Evolutionary conservation across 768 basidiomycete species (phyloP).

Genomic region (Punctularia strigosozonata): DNA sequence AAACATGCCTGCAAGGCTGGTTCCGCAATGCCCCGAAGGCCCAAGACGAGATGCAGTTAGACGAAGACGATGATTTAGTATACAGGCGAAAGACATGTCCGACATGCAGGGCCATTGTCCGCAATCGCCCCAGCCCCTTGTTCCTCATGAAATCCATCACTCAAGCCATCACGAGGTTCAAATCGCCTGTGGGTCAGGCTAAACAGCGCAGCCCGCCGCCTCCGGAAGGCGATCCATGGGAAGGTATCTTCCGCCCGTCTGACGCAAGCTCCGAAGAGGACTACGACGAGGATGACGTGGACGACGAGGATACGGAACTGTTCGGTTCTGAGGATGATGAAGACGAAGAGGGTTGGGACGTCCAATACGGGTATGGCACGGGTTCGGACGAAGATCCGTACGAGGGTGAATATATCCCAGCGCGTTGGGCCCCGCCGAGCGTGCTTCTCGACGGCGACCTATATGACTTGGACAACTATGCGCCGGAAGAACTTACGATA

Average conservation of each 20-base stretch:
- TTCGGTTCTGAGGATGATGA: constrained; percentile 7
- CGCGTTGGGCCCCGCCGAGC: constrained; percentile 50
- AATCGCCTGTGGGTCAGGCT: constrained; percentile 13
- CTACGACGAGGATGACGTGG: constrained; percentile 15
- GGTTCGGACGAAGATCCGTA: constrained; percentile 24
- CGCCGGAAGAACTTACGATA: constrained; percentile 25
- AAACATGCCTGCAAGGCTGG: constrained; percentile 65
- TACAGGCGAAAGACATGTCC: constrained; percentile 62
- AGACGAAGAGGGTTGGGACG: constrained; percentile 13
- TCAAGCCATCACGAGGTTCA: constrained; percentile 34
- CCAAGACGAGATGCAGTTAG: constrained; percentile 33
- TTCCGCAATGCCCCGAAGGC: constrained; percentile 53
- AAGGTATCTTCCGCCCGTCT: constrained; percentile 46
- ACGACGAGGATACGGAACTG: constrained; percentile 11
- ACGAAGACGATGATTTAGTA: constrained; percentile 29
- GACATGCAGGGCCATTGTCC: constrained; percentile 49
- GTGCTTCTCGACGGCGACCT: constrained; percentile 22
- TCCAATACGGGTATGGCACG: constrained; percentile 18
- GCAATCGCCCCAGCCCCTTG: constrained; percentile 50
- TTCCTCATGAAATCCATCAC: constrained; percentile 57
- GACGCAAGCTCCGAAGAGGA: constrained; percentile 15
- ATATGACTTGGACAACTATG: constrained; percentile 18
- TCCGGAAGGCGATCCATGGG: constrained; percentile 52
- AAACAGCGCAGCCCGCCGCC: constrained; percentile 19
- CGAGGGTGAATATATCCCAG: constrained; percentile 27